Evolutionary conservation across 495 filamentous ascomycete species (phyloP).

Genomic region (Aspergillus heteromorphus): DNA sequence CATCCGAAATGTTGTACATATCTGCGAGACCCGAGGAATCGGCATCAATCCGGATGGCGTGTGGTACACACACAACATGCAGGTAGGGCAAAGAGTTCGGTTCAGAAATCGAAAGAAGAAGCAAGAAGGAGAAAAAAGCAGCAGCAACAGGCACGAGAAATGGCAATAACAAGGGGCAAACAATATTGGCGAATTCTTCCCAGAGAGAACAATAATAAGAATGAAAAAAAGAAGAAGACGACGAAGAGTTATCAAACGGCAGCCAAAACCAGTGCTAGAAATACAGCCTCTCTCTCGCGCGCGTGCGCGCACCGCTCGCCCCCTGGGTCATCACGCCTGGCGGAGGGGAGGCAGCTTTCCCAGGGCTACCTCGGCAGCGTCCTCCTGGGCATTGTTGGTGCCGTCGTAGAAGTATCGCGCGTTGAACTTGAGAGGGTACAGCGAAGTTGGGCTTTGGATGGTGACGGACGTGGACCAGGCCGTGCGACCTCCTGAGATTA

Average conservation of each 20-base stretch:
- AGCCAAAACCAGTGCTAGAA: constrained; percentile 8
- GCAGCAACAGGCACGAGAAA: too few relatives aligned
- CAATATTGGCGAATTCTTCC: neutral
- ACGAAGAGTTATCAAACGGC: too few relatives aligned
- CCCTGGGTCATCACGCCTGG: neutral
- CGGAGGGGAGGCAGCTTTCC: constrained; percentile 22
- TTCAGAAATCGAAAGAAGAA: neutral
- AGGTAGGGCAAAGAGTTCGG: neutral
- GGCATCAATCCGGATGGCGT: constrained; percentile 19
- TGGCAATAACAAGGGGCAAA: too few relatives aligned
- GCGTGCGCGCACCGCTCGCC: too few relatives aligned
- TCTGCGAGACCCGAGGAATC: constrained; percentile 18
- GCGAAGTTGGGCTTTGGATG: constrained; percentile 37
- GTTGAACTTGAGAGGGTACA: constrained; percentile 31
- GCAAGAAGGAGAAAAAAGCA: too few relatives aligned
- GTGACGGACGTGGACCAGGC: constrained; percentile 78
- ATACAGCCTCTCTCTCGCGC: too few relatives aligned
- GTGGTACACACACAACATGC: constrained; percentile 16
- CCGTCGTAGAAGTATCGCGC: constrained; percentile 93
- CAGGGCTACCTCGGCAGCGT: constrained; percentile 76
- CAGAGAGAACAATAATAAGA: neutral
- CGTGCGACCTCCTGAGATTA: constrained; percentile 69
- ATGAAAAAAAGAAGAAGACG: constrained; percentile 11
- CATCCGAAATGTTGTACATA: constrained; percentile 24
- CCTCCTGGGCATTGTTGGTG: constrained; percentile 83